Evolutionary conservation across 2,329 filamentous ascomycete genomes (phyloP), one percentile per base, ranked within the genome.

Genomic region (Colletotrichum liriopes): DNA sequence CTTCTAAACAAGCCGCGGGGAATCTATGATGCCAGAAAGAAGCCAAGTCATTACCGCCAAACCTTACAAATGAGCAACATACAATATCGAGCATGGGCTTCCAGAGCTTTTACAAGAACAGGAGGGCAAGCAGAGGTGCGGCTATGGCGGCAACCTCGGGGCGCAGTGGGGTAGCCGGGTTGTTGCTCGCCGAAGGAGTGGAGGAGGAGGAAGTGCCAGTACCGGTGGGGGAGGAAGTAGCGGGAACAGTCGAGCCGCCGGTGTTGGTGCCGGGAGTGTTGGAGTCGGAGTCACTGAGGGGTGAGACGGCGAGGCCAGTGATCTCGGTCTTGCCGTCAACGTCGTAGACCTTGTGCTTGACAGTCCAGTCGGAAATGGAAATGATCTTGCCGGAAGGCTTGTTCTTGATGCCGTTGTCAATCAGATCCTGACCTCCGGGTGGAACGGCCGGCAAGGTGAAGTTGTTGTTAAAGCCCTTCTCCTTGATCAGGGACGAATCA

Each of bases 361-460:
- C 89, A 45, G 86, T 86, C 75, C 94, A 88, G 76, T 90, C 87
- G 61, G 87, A 85, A 77, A 98, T 88, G 74, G 89, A 81, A 74
- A 98, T 87, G 65, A 98, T 82, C 83, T 92, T 90, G 77, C 92
- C 93, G 18, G 80, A 83, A 49, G 91, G 90, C 67, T 91, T 88
- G 74, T 89, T 89, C 60, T 82, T 84, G 72, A 97, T 89, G 74
- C 96, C 95, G 60, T 93, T 90, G 75, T 93, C 86, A 79, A 98
- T 96, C 78, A 98, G 86, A 56, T 89, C 86, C 73, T 91, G 86
- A 49, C 91, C 92, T 75, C 91, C 93, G 5, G 88, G 85, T 16
- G 94, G 94, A 7, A 90, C 86, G 4, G 78, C 83, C 59, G 93
- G 95, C 69, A 98, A 85, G 56, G 91, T 92, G 85, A 97, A 98